These are phyloP conservation scores for Willaertia magna DNA, from an alignment of 208 protist genomes.

Conservation along the genomic window DNA sequence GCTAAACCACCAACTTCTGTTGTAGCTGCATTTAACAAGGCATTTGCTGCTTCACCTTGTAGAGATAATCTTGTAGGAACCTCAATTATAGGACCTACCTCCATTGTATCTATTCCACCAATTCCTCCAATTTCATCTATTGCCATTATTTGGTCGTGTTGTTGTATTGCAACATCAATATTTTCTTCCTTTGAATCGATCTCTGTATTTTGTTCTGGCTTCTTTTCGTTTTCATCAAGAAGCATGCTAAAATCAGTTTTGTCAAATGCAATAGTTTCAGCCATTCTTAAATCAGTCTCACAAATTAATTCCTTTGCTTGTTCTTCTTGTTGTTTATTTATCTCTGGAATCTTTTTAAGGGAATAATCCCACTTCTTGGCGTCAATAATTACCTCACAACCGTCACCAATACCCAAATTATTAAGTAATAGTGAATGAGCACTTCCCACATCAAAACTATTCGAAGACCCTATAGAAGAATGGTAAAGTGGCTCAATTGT, in stretches of 20 bases:
- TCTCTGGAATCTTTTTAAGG: not conserved
- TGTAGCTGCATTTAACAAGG: not conserved
- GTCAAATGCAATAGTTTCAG: no score
- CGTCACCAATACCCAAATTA: slow-evolving; percentile 24
- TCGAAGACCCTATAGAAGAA: slow-evolving; percentile 27
- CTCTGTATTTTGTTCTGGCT: no score
- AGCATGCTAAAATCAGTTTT: no score
- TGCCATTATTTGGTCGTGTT: no score
- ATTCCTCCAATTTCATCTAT: no score
- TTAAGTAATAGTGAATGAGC: slow-evolving; percentile 44
- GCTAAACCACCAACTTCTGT: not conserved
- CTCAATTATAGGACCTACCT: no score
- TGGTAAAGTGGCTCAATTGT: slow-evolving; percentile 49
- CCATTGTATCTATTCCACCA: no score
- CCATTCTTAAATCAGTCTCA: not conserved
- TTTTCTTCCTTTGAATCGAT: no score
- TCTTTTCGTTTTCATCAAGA: no score
- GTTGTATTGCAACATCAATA: no score
- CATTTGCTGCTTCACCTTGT: not conserved
- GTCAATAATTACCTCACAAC: slow-evolving; percentile 42
- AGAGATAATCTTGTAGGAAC: not conserved
- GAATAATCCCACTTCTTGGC: slow-evolving; percentile 4
- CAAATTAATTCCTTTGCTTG: not conserved
- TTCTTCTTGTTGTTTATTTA: not conserved
- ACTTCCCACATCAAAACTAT: slow-evolving; percentile 19